Percentiles rank a stretch among this genome's conserved stretches.
Evolutionary conservation across 1,139 yeast genomes (phyloP).

Genomic region (Suhomyces coccinellae): DNA sequence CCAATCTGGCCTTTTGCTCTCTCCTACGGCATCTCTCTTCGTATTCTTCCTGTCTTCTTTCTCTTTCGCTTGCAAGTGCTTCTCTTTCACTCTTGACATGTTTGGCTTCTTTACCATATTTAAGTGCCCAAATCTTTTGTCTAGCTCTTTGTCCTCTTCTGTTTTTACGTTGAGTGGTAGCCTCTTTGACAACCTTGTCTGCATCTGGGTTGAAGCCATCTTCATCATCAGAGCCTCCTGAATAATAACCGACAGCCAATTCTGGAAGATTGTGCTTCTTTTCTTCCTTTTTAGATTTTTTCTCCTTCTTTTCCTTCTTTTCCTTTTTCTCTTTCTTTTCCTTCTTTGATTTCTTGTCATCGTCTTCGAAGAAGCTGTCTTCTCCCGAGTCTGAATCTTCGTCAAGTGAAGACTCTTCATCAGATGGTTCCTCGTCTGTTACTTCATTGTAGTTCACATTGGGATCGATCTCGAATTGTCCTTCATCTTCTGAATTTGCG

Average conservation of each 20-base stretch:
- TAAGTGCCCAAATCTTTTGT: constrained; percentile 92
- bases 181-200: constrained; percentile 60
- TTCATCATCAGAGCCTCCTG: constrained; percentile 74
- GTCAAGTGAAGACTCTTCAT: constrained; percentile 4
- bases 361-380: constrained; percentile 44
- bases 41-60: constrained; percentile 59
- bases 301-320: constrained; percentile 15
- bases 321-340: constrained; percentile 19
- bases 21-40: constrained; percentile 75
- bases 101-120: constrained; percentile 81
- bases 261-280: constrained; percentile 55
- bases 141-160: constrained; percentile 97
- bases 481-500: constrained; percentile 58
- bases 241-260: constrained; percentile 73
- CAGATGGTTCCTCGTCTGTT: constrained; percentile 60
- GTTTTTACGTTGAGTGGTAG: constrained; percentile 64
- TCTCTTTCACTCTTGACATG: constrained; percentile 70
- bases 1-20: constrained; percentile 49
- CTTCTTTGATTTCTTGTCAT: neutral
- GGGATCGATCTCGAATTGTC: constrained; percentile 33
- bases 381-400: constrained; percentile 19
- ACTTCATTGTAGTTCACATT: constrained; percentile 57
- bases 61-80: constrained; percentile 54
- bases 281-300: constrained; percentile 19
- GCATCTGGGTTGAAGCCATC: constrained; percentile 49